Conservation (phyloP, 2,329 filamentous ascomycete species). For the Coleophoma cylindrospora region DNA sequence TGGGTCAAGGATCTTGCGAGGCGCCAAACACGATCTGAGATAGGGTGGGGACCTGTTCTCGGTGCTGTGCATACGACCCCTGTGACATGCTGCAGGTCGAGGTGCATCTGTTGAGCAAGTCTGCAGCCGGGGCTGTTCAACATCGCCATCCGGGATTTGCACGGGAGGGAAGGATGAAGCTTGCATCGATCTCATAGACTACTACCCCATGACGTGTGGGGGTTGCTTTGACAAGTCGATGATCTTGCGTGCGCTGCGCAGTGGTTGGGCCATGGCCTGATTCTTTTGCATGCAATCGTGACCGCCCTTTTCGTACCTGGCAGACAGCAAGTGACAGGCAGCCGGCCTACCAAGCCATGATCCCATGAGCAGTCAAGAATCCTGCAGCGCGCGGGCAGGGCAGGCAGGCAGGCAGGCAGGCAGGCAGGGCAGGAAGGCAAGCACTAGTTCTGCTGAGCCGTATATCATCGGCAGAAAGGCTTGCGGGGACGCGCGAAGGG, state of each 20-base stretch:
- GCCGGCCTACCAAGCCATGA: too few species aligned
- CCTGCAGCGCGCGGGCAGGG: too few species aligned
- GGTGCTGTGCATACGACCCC: conserved; percentile 1
- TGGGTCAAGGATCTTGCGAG: conserved; percentile 23
- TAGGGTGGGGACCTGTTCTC: conserved; percentile 5
- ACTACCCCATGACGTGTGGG: not conserved
- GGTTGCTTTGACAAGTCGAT: not conserved
- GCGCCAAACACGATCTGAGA: conserved; percentile 21
- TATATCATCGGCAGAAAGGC: too few species aligned
- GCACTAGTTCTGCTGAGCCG: too few species aligned
- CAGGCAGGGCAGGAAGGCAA: too few species aligned
- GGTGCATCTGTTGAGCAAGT: conserved; percentile 1
- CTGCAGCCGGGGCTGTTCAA: not conserved
- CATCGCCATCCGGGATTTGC: not conserved
- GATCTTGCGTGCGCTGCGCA: not conserved
- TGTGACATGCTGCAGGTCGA: not conserved
- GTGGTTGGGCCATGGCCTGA: not conserved
- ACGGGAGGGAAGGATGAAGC: conserved; percentile 10
- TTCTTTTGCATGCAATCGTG: not conserved
- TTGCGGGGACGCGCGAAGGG: too few species aligned
- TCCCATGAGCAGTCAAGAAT: too few species aligned
- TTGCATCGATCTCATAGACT: not conserved
- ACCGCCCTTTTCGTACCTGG: not conserved
- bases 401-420: too few species aligned
- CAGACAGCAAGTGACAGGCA: not conserved